Evolutionary conservation across 2,329 filamentous ascomycete genomes (phyloP), one percentile per base, ranked within the genome.

Genomic region (Epichloe baconii): DNA sequence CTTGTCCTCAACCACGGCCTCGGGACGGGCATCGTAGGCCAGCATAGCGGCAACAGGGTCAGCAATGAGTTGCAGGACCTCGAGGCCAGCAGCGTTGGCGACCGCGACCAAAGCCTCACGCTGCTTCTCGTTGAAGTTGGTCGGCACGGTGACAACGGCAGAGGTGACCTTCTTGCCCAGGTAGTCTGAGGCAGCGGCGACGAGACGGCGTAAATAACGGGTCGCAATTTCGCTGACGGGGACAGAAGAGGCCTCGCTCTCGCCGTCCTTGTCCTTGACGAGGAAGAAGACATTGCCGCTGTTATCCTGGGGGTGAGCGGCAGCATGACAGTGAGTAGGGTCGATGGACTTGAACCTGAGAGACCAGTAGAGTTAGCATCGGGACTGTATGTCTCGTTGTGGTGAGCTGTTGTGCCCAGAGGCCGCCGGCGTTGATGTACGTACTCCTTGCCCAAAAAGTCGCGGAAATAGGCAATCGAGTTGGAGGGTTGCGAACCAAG

Each of bases 381-480:
- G 37, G 19, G 23, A 23, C 21, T n/a, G 21, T 23, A 34, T 23
- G 17, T 19, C 34, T n/a, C 8, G 5, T 26, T 10, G 17, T 7
- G 31, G 21, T 43, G 19, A 11, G 5, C 19, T n/a, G 15, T 14
- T 23, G n/a, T n/a, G 10, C 8, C 7, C 26, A 12, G 35, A 4
- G 21, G 35, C 7, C 15, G 14, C 7, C 15, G 14, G 8, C 40
- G 40, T 38, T 23, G 38, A 36, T 26, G 2, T 5, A 66, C 80
- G 53, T 82, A 94, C 86, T 95, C 86, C 78, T 95, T 87, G 61
- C 93, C 93, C 49, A 98, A 72, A 70, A 89, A 96, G 65, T 98
- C 93, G 71, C 89, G 84, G 77, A 97, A 98, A 75, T 88, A 95
- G 66, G 88, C 87, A 64, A 96, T 80, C 21, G 93, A 96, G 77